Conservation (phyloP, 169 alveolate species). For the Eimeria sp. region DNA sequence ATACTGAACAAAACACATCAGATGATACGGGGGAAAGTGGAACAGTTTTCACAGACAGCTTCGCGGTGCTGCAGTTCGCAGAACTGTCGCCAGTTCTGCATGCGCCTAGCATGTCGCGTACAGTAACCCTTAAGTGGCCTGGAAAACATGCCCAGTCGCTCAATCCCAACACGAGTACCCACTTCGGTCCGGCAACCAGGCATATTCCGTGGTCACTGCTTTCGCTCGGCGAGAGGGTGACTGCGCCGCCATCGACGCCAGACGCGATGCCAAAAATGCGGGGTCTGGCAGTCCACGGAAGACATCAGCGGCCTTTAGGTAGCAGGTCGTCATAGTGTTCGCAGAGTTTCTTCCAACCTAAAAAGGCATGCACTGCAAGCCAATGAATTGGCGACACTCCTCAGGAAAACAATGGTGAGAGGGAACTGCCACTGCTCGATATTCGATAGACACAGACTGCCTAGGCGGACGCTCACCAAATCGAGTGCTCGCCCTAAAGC, state of each 20-base stretch:
- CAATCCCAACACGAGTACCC: background rate
- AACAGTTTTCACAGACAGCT: background rate
- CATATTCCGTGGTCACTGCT: conserved; percentile 55
- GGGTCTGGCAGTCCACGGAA: conserved; percentile 15
- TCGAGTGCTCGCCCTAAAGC: conserved; percentile 8
- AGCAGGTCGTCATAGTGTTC: background rate
- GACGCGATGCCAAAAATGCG: conserved; percentile 50
- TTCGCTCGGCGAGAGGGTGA: conserved; percentile 61
- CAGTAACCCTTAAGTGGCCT: background rate
- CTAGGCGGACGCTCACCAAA: conserved; percentile 3
- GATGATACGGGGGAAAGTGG: background rate
- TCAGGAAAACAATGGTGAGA: background rate
- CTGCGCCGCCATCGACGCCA: conserved; percentile 71
- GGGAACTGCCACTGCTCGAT: background rate
- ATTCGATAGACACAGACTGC: background rate
- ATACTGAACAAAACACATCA: conserved; percentile 8
- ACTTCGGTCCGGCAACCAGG: conserved; percentile 11
- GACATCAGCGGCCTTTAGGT: conserved; percentile 15
- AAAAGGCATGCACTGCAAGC: background rate
- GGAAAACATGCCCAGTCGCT: background rate
- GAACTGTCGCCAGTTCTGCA: background rate
- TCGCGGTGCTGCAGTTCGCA: background rate
- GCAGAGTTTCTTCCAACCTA: background rate
- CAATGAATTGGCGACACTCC: background rate
- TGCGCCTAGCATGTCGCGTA: background rate